Base-by-base conservation (phyloP, 495 filamentous ascomycete species). In the Daldinia childiae region DNA sequence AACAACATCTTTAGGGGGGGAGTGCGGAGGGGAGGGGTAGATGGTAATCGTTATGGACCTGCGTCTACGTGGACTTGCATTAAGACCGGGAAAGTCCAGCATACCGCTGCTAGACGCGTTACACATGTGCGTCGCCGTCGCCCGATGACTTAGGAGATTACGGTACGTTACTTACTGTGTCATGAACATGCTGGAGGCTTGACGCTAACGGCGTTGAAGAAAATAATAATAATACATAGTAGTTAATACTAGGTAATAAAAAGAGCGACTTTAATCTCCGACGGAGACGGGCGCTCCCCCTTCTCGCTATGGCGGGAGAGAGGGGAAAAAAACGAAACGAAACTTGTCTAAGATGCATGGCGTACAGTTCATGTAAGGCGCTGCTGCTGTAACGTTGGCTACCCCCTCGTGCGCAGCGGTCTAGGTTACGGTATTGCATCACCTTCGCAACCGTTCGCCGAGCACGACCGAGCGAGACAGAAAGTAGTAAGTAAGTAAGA, bases 231-330 rank as follows among this genome's bases (percentile, higher is more conserved):
- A 48, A 21, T 24, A 48, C n/a, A 45, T 8, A 11, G 0, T 48
- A 21, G 9, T 11, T 24, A 48, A 48, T 11, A 21, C 8, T 26
- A 26, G 26, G 1, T 6, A 54, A 54, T 6, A 55, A 43, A 15
- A 45, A 32, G 4, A n/a, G 34, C n/a, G 34, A 58, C 29, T 19
- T 59, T 64, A 57, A 72, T 67, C 45, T 72, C 69, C 64, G 64
- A 72, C 52, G 69, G 54, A 36, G 54, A 48, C 64, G 59, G 64
- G 52, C 32, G 41, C 58, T 48, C 26, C 26, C 34, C 43, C 27
- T 48, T 34, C 60, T 39, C 30, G 1, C 30, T 17, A 14, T 3
- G 3, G 17, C 1, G n/a, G 29, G n/a, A 54, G 26, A 54, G 11
- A 6, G 15, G 50, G 6, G 9, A 17, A n/a, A n/a, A n/a, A n/a